Evolutionary conservation across 768 basidiomycete species (phyloP), one percentile per base, ranked within the genome.

Genomic region (Tulasnella calospora): DNA sequence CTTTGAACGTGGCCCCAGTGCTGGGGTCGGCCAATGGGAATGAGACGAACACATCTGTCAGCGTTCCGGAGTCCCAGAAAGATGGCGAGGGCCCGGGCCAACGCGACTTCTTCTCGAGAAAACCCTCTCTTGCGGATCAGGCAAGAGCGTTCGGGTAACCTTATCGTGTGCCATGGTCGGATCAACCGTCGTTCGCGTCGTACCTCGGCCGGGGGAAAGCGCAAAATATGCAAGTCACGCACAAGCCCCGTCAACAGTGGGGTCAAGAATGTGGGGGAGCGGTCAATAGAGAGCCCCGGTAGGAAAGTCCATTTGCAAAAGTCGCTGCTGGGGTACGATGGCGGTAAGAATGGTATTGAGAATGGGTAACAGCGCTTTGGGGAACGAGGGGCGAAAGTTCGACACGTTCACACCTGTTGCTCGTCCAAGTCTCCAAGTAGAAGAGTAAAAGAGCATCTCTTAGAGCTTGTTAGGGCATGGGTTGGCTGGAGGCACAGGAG

Each of bases 121-220:
- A 67, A 35, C 30, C 33, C 27, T 33, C 61, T 33, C 10, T 67
- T 17, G 61, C 61, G 61, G 61, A 67, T 67, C 61, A 67, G 61
- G 61, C 61, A 67, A 67, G 61, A 35, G 61, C 61, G 61, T 67
- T 67, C 61, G 61, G 61, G 61, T 67, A 67, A 67, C 61, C 61
- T 67, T 67, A 67, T 67, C 61, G 33, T 67, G 30, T 67, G 61
- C 61, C 61, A 67, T 67, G 13, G 61, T 67, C 61, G 61, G 61
- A 67, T 67, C 30, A 67, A 67, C 33, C 61, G 61, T 35, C 33
- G 61, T 67, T 67, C 61, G 61, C 13, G 61, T 67, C 61, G 61
- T 67, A 6, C 61, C 61, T 67, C 61, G 61, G 61, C 61, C 61
- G 61, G 61, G 27, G 27, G 27, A 67, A 67, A 67, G 61, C 61